phyloP scores from a whole-genome alignment of 2,329 filamentous ascomycete species.

The Fusarium proliferatum region DNA sequence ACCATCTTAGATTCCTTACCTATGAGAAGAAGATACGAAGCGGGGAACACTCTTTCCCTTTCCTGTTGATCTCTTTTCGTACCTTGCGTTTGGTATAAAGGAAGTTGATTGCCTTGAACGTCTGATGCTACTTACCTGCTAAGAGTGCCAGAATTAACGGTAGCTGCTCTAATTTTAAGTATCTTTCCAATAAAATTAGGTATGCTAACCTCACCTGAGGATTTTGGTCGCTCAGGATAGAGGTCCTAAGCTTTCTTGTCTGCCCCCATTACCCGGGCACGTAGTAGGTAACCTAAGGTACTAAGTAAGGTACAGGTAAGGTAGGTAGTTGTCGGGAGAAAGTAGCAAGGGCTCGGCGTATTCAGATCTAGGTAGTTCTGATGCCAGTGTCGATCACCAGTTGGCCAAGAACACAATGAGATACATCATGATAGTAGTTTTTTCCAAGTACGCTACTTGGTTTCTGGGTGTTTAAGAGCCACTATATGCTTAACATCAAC shows the following conservation, averaged over 20 bases:
- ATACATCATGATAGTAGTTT: not conserved
- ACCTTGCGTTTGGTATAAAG: not conserved
- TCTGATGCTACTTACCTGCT: not conserved
- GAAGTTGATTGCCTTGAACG: not conserved
- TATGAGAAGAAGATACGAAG: not conserved
- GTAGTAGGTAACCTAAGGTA: not conserved
- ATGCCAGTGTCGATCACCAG: not conserved
- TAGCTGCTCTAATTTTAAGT: not conserved
- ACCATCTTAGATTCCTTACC: too few relatives aligned
- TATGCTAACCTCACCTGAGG: too few relatives aligned
- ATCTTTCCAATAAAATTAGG: not conserved
- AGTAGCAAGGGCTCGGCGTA: not conserved
- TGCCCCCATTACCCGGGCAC: not conserved
- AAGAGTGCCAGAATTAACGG: not conserved
- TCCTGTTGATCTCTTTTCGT: not conserved
- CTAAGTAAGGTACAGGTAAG: not conserved
- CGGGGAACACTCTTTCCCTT: not conserved
- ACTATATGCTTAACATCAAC: not conserved
- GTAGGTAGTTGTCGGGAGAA: not conserved
- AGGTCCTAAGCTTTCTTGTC: not conserved
- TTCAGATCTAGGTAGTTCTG: not conserved
- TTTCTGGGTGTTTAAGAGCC: not conserved
- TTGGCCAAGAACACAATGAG: not conserved
- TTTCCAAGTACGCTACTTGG: not conserved
- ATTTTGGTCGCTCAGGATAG: not conserved